Evolutionary conservation across 2,329 filamentous ascomycete genomes (phyloP).

Genomic region (Neofusicoccum parvum): DNA sequence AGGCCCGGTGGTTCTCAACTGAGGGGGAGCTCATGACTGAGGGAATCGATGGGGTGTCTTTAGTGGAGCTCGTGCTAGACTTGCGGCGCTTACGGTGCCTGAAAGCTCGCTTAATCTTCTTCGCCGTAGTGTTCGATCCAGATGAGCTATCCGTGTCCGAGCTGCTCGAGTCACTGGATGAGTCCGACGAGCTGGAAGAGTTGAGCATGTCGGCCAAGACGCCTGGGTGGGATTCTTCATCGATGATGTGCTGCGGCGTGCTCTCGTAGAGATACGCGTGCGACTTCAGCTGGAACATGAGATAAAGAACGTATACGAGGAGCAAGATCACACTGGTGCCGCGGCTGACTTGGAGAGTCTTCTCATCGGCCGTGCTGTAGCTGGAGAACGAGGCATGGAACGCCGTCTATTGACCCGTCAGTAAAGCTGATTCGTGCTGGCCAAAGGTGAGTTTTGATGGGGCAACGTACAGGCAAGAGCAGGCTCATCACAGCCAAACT

Average conservation of each 20-base stretch:
- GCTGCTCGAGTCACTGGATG: slow-evolving; percentile 46
- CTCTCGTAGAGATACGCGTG: slow-evolving; percentile 91
- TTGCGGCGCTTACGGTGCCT: slow-evolving; percentile 72
- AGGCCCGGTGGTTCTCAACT: slow-evolving; percentile 39
- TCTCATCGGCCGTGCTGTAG: slow-evolving; percentile 61
- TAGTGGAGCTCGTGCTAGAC: slow-evolving; percentile 71
- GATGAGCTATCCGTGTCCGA: slow-evolving; percentile 68
- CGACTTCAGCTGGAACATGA: slow-evolving; percentile 89
- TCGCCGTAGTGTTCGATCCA: slow-evolving; percentile 71
- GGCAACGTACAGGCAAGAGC: slow-evolving; percentile 68
- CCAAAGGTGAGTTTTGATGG: too few species aligned
- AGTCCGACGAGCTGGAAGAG: slow-evolving; percentile 61
- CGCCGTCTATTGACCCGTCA: slow-evolving; percentile 62
- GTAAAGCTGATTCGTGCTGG: background rate
- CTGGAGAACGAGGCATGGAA: slow-evolving; percentile 86
- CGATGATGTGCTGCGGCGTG: slow-evolving; percentile 88
- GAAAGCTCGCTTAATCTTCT: slow-evolving; percentile 75
- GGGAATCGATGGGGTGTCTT: slow-evolving; percentile 56
- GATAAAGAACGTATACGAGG: slow-evolving; percentile 79
- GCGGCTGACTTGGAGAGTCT: slow-evolving; percentile 82
- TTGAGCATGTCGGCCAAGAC: slow-evolving; percentile 82
- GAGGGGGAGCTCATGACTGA: slow-evolving; percentile 51
- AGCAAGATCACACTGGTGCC: slow-evolving; percentile 85
- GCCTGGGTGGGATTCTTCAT: slow-evolving; percentile 86
- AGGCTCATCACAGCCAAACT: slow-evolving; percentile 89